phyloP scores from a whole-genome alignment of 2,329 filamentous ascomycete genomes.

The Aaosphaeria pasadenensis region DNA sequence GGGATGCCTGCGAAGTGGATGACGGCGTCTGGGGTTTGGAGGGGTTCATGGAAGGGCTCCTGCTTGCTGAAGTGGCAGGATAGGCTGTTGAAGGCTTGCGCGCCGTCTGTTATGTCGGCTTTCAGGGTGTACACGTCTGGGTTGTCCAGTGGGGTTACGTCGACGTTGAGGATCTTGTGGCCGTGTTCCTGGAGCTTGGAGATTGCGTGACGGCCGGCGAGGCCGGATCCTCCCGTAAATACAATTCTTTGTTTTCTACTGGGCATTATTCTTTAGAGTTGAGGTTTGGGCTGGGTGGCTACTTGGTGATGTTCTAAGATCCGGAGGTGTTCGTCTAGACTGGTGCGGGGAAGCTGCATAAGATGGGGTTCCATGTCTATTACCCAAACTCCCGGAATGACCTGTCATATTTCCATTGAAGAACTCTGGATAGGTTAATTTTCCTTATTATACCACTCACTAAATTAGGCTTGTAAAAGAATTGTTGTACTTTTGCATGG shows the following conservation, averaged over 20 bases:
- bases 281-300: no score
- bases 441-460: no score
- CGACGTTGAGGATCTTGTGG: constrained; percentile 54
- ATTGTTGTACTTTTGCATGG: no score
- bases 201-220: constrained; percentile 47
- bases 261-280: no score
- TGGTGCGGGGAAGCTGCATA: no score
- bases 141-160: constrained; percentile 45
- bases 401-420: no score
- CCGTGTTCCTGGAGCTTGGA: constrained; percentile 49
- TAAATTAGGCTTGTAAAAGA: no score
- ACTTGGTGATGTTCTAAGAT: no score
- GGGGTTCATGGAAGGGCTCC: constrained; percentile 34
- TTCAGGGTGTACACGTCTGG: constrained; percentile 52
- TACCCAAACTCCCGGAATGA: no score
- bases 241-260: constrained; percentile 39
- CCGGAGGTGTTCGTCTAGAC: no score
- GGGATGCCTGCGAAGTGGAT: constrained; percentile 56
- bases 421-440: no score
- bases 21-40: constrained; percentile 53
- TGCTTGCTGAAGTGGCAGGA: constrained; percentile 54
- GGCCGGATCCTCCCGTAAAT: constrained; percentile 56
- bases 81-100: constrained; percentile 55
- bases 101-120: constrained; percentile 53
- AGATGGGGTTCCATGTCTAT: no score